Conservation (phyloP, 495 filamentous ascomycete genomes). For the Aspergillus diversus region DNA sequence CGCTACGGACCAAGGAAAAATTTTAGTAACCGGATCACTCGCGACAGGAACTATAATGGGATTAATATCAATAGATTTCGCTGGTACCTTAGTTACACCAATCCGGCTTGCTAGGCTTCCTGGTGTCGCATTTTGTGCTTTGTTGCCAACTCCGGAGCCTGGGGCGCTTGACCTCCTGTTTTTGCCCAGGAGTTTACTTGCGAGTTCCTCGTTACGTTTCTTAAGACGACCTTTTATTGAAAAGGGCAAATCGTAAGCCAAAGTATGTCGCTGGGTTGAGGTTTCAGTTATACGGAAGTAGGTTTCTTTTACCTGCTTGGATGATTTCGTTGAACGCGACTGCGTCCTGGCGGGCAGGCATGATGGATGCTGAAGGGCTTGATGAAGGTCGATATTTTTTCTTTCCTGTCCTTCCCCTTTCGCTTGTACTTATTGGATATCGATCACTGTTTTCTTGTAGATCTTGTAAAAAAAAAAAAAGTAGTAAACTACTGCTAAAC, state of each 20-base stretch:
- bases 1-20: slow-evolving; percentile 34
- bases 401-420: no score
- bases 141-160: slow-evolving; percentile 48
- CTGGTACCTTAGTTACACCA: slow-evolving; percentile 69
- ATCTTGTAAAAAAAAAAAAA: neutral
- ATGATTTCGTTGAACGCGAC: slow-evolving; percentile 69
- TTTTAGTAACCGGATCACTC: neutral
- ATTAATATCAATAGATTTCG: neutral
- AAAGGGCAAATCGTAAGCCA: slow-evolving; percentile 14
- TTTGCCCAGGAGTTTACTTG: slow-evolving; percentile 69
- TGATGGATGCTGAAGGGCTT: slow-evolving; percentile 25
- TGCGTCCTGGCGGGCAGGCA: slow-evolving; percentile 54
- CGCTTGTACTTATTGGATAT: no score
- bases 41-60: neutral
- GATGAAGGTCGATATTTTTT: neutral
- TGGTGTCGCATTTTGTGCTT: slow-evolving; percentile 49
- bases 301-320: slow-evolving; percentile 52
- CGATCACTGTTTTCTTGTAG: no score
- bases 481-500: neutral
- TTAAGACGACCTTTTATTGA: slow-evolving; percentile 61
- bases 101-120: slow-evolving; percentile 72
- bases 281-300: neutral
- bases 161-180: slow-evolving; percentile 64
- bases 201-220: slow-evolving; percentile 71
- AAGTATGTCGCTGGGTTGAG: slow-evolving; percentile 9